Conservation (phyloP, 108 stramenopile species). For the Pseudonitzschia multistriata region DNA sequence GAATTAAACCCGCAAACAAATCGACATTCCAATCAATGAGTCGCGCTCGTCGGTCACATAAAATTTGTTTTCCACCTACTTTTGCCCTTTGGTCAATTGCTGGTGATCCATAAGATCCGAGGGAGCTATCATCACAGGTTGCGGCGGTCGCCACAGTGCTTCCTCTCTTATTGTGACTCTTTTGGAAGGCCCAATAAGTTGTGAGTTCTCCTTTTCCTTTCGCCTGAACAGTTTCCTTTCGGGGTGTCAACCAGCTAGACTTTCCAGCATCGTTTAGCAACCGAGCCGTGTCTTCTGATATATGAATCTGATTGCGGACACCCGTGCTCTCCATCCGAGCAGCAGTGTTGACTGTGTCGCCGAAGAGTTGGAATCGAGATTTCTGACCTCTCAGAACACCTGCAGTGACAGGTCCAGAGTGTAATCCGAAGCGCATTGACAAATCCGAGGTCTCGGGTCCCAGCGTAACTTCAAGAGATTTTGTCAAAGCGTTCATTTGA, state of each 20-base stretch:
- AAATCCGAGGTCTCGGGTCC: slow-evolving; percentile 35
- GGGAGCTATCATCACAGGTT: not conserved
- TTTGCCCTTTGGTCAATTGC: not conserved
- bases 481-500: slow-evolving; percentile 22
- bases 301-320: slow-evolving; percentile 31
- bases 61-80: not conserved
- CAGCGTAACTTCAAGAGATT: slow-evolving; percentile 14
- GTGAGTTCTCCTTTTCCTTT: slow-evolving; percentile 18
- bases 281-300: slow-evolving; percentile 41
- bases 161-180: not conserved
- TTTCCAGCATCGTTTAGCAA: slow-evolving; percentile 30
- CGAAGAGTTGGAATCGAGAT: slow-evolving; percentile 52
- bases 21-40: slow-evolving; percentile 36
- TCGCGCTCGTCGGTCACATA: slow-evolving; percentile 2
- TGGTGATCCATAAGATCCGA: not conserved
- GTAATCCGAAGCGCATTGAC: slow-evolving; percentile 43
- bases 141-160: not conserved
- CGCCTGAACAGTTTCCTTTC: slow-evolving; percentile 8
- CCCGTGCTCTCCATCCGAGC: slow-evolving; percentile 51
- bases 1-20: slow-evolving; percentile 22
- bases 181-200: slow-evolving; percentile 12
- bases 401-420: slow-evolving; percentile 48
- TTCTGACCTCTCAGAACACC: slow-evolving; percentile 52
- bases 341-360: slow-evolving; percentile 55
- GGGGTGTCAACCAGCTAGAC: slow-evolving; percentile 8